phyloP scores from a whole-genome alignment of 495 filamentous ascomycete species.

The Penicillium pancosmium region DNA sequence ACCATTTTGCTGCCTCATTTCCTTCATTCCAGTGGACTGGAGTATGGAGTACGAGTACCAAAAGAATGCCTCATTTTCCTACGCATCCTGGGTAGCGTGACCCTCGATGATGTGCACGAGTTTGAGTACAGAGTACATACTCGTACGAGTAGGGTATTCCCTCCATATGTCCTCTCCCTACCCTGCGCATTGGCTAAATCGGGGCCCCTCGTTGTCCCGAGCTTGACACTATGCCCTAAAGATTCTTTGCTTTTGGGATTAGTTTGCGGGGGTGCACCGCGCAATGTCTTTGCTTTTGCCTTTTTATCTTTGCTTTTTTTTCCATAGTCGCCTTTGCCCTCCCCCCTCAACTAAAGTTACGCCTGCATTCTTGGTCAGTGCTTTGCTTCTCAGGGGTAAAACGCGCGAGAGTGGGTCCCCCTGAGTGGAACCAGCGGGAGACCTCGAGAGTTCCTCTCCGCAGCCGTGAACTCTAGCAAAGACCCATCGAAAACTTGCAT shows the following conservation, averaged over 20 bases:
- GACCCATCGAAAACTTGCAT: background rate
- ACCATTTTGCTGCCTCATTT: background rate
- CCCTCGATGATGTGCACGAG: too few relatives aligned
- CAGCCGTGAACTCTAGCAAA: constrained; percentile 15
- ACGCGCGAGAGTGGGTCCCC: constrained; percentile 24
- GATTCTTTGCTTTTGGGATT: background rate
- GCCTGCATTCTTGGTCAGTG: constrained; percentile 22
- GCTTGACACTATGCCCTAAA: constrained; percentile 11
- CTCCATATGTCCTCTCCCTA: too few relatives aligned
- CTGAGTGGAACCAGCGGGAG: constrained; percentile 19
- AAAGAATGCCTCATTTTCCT: background rate
- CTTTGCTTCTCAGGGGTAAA: constrained; percentile 30
- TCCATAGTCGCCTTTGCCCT: constrained; percentile 1
- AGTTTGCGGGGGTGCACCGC: constrained; percentile 20
- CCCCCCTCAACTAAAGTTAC: background rate
- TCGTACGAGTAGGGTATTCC: too few relatives aligned
- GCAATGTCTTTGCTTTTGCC: constrained; percentile 18
- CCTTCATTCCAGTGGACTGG: background rate
- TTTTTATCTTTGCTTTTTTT: constrained; percentile 6
- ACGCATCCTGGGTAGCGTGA: background rate
- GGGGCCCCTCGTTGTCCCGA: constrained; percentile 12
- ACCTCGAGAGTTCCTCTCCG: constrained; percentile 18
- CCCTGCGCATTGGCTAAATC: background rate
- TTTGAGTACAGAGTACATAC: too few relatives aligned
- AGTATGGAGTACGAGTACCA: background rate